Conservation (phyloP, 495 filamentous ascomycete species). For the Chaetomidium leptoderma region DNA sequence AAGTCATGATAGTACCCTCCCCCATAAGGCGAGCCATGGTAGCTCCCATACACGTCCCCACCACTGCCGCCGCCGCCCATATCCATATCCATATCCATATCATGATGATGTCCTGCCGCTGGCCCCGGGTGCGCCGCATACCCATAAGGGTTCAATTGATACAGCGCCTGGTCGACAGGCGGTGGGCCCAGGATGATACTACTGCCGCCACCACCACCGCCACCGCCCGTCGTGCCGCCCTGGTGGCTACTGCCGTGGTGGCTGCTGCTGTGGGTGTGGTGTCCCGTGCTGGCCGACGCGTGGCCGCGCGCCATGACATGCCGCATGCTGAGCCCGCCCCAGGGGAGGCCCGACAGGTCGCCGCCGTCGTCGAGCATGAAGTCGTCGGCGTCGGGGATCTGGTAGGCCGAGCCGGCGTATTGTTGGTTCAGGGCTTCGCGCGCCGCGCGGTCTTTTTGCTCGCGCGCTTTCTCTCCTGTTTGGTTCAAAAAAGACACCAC, state of each 20-base stretch:
- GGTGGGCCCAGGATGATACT: not conserved
- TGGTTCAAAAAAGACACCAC: no score
- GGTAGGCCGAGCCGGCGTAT: conserved; percentile 53
- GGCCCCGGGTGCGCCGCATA: conserved; percentile 4
- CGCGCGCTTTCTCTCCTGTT: conserved; percentile 56
- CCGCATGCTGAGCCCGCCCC: conserved; percentile 57
- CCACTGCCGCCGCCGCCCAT: not conserved
- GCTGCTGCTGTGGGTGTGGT: conserved; percentile 15
- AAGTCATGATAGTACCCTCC: conserved; percentile 15
- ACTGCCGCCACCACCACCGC: no score
- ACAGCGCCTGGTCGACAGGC: conserved; percentile 7
- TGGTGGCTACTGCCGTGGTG: not conserved
- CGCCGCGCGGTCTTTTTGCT: conserved; percentile 53
- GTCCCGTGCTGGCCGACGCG: conserved; percentile 34
- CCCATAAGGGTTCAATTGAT: conserved; percentile 15
- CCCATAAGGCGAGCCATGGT: conserved; percentile 7
- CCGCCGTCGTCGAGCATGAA: conserved; percentile 40
- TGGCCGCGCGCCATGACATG: conserved; percentile 53
- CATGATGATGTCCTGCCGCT: no score
- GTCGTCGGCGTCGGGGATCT: conserved; percentile 47
- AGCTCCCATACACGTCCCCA: conserved; percentile 2
- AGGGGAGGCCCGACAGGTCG: conserved; percentile 57
- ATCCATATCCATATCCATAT: not conserved
- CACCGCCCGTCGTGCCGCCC: no score
- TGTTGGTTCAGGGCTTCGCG: conserved; percentile 54